Conservation (phyloP, 352 stramenopile species). For the Phytophthora capsici region DNA sequence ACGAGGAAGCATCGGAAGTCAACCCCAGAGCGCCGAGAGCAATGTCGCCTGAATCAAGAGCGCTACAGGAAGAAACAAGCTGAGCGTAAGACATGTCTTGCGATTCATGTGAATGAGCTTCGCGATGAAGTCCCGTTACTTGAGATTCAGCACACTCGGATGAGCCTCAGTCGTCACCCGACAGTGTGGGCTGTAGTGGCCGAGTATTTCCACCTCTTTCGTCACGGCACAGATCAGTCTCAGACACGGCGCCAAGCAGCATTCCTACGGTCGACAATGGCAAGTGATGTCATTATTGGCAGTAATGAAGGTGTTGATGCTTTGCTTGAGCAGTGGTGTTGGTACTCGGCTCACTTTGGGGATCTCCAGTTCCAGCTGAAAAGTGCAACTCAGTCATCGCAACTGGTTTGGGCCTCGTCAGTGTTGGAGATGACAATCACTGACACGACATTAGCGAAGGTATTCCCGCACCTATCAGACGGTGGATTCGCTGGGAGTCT, state of each 20-base stretch:
- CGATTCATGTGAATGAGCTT: neutral
- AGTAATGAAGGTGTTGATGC: neutral
- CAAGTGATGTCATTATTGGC: slow-evolving; percentile 11
- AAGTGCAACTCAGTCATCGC: neutral
- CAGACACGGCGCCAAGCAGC: slow-evolving; percentile 7
- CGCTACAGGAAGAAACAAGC: slow-evolving; percentile 2
- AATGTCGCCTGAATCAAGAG: slow-evolving; percentile 1
- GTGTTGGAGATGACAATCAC: neutral
- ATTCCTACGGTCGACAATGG: slow-evolving; percentile 22
- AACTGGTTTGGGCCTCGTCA: neutral
- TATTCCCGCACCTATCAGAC: neutral
- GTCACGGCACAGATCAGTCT: neutral
- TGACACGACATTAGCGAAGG: neutral
- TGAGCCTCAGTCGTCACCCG: neutral
- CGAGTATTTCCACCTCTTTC: neutral
- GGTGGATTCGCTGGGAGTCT: neutral
- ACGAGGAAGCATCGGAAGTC: neutral
- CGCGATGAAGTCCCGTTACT: neutral
- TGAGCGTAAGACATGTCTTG: neutral
- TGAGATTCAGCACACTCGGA: neutral
- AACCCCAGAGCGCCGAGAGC: neutral
- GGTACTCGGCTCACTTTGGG: neutral
- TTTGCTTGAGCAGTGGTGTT: slow-evolving; percentile 1
- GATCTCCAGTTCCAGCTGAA: neutral
- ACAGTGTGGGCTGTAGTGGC: neutral